A percentile compares a stretch with the other conserved stretches of the same genome.
Evolutionary conservation across 768 basidiomycete species (phyloP).

Genomic region (Pleurotus giganteus): DNA sequence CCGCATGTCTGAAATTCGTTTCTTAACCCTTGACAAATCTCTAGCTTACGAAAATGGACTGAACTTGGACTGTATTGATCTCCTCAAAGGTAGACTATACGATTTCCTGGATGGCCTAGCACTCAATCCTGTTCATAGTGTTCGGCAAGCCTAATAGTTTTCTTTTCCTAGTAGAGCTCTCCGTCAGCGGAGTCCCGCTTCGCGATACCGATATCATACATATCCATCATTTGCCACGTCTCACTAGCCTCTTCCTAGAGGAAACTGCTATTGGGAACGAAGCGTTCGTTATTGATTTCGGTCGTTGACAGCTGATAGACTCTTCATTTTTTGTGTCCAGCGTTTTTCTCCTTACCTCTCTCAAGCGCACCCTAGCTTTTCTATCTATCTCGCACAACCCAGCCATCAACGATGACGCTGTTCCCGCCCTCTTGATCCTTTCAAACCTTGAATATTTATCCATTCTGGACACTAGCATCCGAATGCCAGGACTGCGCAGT

Average conservation of each 20-base stretch:
- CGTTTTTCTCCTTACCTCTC: slow-evolving; percentile 53
- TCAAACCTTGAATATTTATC: slow-evolving; percentile 47
- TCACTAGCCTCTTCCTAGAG: slow-evolving; percentile 44
- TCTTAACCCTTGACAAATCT: slow-evolving; percentile 45
- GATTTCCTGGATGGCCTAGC: neutral
- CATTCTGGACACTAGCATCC: slow-evolving; percentile 50
- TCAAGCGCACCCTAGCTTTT: slow-evolving; percentile 50
- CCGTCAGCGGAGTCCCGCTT: slow-evolving; percentile 43
- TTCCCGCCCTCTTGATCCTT: slow-evolving; percentile 52
- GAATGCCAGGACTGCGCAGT: slow-evolving; percentile 57
- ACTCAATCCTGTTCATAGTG: slow-evolving; percentile 28
- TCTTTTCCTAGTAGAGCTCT: slow-evolving; percentile 46
- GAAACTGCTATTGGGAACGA: slow-evolving; percentile 60
- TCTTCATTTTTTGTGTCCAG: slow-evolving; percentile 26
- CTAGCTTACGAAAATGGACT: slow-evolving; percentile 47
- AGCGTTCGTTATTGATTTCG: slow-evolving; percentile 39
- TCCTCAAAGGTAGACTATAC: slow-evolving; percentile 37
- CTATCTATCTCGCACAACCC: slow-evolving; percentile 55
- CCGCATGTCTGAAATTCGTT: slow-evolving; percentile 41
- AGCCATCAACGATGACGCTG: slow-evolving; percentile 51
- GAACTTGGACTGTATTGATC: slow-evolving; percentile 41
- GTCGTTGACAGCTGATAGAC: slow-evolving; percentile 9
- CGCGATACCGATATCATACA: slow-evolving; percentile 47
- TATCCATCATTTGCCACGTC: slow-evolving; percentile 52
- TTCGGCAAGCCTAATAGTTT: slow-evolving; percentile 54